Evolutionary conservation across 2,329 filamentous ascomycete species (phyloP).

Genomic region (Nemania serpens): DNA sequence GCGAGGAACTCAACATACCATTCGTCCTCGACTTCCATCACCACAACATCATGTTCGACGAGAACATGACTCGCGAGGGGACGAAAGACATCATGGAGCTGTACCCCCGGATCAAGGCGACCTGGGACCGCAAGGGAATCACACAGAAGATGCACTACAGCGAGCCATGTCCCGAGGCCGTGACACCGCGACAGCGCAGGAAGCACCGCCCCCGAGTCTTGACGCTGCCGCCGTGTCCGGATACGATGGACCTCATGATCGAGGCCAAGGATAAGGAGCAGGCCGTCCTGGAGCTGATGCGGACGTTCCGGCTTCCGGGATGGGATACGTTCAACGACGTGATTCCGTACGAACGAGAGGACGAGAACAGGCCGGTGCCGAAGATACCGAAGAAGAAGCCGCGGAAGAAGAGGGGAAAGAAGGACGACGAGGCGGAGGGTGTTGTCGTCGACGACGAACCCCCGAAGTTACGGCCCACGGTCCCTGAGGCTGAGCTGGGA

Average conservation of each 20-base stretch:
- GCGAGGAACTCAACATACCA: conserved; percentile 92
- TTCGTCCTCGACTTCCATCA: conserved; percentile 93
- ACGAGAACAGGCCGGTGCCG: conserved; percentile 68
- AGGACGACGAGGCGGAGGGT: conserved; percentile 41
- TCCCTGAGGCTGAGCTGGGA: conserved; percentile 71
- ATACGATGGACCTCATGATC: conserved; percentile 96
- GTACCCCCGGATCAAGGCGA: conserved; percentile 77
- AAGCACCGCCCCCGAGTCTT: conserved; percentile 84
- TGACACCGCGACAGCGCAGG: conserved; percentile 76
- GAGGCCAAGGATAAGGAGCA: conserved; percentile 99
- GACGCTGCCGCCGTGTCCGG: conserved; percentile 79
- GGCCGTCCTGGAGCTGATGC: conserved; percentile 92
- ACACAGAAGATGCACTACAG: conserved; percentile 98
- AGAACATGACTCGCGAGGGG: conserved; percentile 74
- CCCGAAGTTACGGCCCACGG: conserved; percentile 47
- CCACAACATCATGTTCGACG: conserved; percentile 90
- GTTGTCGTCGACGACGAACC: conserved; percentile 52
- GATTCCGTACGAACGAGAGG: conserved; percentile 73
- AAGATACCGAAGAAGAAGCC: conserved; percentile 54
- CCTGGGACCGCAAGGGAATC: conserved; percentile 83
- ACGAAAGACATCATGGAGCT: conserved; percentile 78
- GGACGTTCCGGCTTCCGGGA: conserved; percentile 81
- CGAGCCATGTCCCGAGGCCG: conserved; percentile 74
- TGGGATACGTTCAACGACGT: conserved; percentile 77
- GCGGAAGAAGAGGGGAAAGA: conserved; percentile 43